phyloP scores from a whole-genome alignment of 345 rosid genomes.

The Brassica carinata region DNA sequence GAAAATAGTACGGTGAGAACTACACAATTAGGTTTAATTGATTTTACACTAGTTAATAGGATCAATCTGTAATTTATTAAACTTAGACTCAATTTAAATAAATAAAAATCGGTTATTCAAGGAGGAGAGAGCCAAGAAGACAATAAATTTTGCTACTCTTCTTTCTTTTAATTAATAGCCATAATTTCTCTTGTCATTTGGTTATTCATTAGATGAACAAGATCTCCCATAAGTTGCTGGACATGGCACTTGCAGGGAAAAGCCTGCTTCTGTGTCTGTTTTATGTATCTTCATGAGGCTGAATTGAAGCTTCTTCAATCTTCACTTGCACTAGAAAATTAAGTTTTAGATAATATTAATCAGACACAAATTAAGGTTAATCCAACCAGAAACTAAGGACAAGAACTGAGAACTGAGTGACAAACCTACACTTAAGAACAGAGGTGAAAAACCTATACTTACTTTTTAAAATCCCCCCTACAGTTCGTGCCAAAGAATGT shows the following conservation, averaged over 20 bases:
- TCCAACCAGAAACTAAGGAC: constrained; percentile 10
- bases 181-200: constrained; percentile 18
- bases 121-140: constrained; percentile 38
- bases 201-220: constrained; percentile 25
- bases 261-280: constrained; percentile 2
- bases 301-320: background rate
- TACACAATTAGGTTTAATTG: no score
- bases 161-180: constrained; percentile 18
- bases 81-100: no score
- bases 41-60: no score
- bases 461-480: constrained; percentile 11
- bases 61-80: no score
- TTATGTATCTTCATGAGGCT: background rate
- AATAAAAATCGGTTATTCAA: constrained; percentile 45
- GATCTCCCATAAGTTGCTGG: constrained; percentile 22
- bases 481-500: constrained; percentile 57
- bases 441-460: background rate
- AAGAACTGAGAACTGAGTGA: constrained; percentile 2
- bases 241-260: background rate
- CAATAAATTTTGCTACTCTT: constrained; percentile 27
- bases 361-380: background rate
- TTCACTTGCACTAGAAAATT: background rate
- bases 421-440: background rate
- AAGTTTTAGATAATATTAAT: constrained; percentile 10
- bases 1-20: no score